Base-by-base conservation (phyloP, 1,139 yeast species). In the Saccharomyces hybrid region DNA sequence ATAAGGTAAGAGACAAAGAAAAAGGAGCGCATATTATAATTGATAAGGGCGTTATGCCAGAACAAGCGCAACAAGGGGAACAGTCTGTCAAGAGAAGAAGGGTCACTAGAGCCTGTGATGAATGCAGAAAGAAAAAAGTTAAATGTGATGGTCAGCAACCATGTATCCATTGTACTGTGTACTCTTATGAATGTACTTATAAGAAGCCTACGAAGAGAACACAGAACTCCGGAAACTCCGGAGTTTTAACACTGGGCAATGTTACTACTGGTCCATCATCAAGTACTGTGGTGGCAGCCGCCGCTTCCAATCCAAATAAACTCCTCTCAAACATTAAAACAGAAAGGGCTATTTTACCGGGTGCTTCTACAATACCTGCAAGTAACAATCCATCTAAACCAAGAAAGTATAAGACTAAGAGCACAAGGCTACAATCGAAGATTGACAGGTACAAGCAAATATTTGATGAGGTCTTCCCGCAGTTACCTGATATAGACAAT, bases 71-170 rank as follows among this genome's bases (percentile, higher is more conserved):
- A 38, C 44, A 38, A 38, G 44, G 44, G 19, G 53, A 55, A 41
- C 57, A 53, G 34, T 58, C 57, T 16, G 56, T 54, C 58, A 89
- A 88, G 69, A 77, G 96, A 52, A 79, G 90, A 64, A 74, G 97
- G 57, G 97, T 90, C 51, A 86, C 95, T 1, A 76, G 97, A 55
- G 97, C 97, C 2, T 90, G 98, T 70, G 97, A 90, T 70, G 88
- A 87, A 60, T 90, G 96, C 70, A 65, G 77, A 44, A 81, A 86
- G 73, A 86, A 89, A 70, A 90, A 90, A 69, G 96, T 91, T 60
- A 89, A 88, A 68, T 90, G 98, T 72, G 96, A 90, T 60, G 97
- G 97, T 16, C 87, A 86, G 65, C 89, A 86, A 66, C 97, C 97
- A 0, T 90, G 97, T 72, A 86, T 89, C 49, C 97, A 89, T 68